Evolutionary conservation across 2,329 filamentous ascomycete genomes (phyloP).

Genomic region (Paramyrothecium roridum): DNA sequence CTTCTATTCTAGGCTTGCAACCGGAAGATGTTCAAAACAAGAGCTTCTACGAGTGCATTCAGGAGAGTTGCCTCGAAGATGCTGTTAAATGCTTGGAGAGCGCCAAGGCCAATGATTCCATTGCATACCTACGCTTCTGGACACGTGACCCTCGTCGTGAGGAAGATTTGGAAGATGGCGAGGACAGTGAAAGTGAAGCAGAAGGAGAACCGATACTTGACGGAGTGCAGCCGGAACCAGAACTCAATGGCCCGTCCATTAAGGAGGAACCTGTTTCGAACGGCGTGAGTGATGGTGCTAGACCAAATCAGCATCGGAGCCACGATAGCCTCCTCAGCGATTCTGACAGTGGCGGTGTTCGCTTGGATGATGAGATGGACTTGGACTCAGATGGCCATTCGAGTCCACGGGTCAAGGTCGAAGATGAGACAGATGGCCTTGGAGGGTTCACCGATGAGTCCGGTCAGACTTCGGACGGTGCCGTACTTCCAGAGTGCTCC

Average conservation of each 20-base stretch:
- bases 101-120: slow-evolving; percentile 87
- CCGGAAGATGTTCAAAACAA: slow-evolving; percentile 68
- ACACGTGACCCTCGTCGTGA: slow-evolving; percentile 70
- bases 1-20: slow-evolving; percentile 70
- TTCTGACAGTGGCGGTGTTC: slow-evolving; percentile 43
- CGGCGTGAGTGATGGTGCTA: background rate
- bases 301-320: background rate
- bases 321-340: slow-evolving; percentile 22
- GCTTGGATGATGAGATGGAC: slow-evolving; percentile 40
- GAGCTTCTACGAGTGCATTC: slow-evolving; percentile 86
- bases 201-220: slow-evolving; percentile 39
- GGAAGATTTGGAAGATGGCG: slow-evolving; percentile 44
- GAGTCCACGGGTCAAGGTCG: slow-evolving; percentile 31
- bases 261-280: background rate
- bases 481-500: background rate
- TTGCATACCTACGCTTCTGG: slow-evolving; percentile 84
- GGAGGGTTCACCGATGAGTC: background rate
- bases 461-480: too few species aligned
- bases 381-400: slow-evolving; percentile 26
- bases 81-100: slow-evolving; percentile 77
- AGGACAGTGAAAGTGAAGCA: slow-evolving; percentile 35
- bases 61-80: slow-evolving; percentile 71
- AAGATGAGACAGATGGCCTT: slow-evolving; percentile 16
- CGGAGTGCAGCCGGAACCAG: slow-evolving; percentile 1
- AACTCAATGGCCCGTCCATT: slow-evolving; percentile 4